A percentile compares a stretch with the other conserved stretches of the same genome.
phyloP scores from a whole-genome alignment of 352 stramenopile species.

The Phytopythium chamaehyphon region DNA sequence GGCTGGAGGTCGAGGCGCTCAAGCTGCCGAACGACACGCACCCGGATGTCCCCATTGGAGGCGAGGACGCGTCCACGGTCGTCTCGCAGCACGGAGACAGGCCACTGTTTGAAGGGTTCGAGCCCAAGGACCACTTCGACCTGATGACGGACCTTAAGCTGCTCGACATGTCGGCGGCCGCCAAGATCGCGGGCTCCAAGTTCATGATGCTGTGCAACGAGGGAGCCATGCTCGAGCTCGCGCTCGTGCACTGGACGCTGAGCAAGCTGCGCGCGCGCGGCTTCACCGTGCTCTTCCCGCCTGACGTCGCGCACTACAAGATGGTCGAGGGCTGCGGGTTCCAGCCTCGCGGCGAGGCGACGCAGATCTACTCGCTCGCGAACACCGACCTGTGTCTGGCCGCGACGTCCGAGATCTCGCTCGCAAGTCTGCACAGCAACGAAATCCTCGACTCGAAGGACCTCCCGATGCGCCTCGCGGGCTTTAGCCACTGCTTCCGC shows the following conservation, averaged over 20 bases:
- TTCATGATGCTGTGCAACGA: slow-evolving; percentile 87
- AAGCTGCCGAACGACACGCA: slow-evolving; percentile 80
- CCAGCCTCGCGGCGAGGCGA: slow-evolving; percentile 79
- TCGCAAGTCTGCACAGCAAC: slow-evolving; percentile 74
- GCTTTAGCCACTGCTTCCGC: slow-evolving; percentile 87
- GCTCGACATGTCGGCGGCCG: slow-evolving; percentile 65
- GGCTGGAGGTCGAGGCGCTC: slow-evolving; percentile 63
- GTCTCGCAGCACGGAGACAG: slow-evolving; percentile 52
- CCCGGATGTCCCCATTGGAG: slow-evolving; percentile 56
- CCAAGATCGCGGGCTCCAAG: slow-evolving; percentile 73
- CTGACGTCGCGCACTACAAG: slow-evolving; percentile 79
- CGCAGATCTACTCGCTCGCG: slow-evolving; percentile 85
- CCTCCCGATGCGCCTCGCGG: slow-evolving; percentile 73
- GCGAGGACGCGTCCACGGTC: slow-evolving; percentile 51
- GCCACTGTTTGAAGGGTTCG: slow-evolving; percentile 44
- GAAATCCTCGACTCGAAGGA: slow-evolving; percentile 49
- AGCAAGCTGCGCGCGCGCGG: slow-evolving; percentile 59
- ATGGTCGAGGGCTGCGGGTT: slow-evolving; percentile 85
- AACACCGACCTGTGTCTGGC: slow-evolving; percentile 83
- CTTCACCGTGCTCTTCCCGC: slow-evolving; percentile 73
- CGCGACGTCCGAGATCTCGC: slow-evolving; percentile 85
- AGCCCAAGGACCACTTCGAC: slow-evolving; percentile 67
- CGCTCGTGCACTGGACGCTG: slow-evolving; percentile 78
- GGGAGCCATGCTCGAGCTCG: slow-evolving; percentile 85
- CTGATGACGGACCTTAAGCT: slow-evolving; percentile 61